These are phyloP conservation scores for Leucaena leucocephala DNA, from an alignment of 306 rosid genomes.

Conservation along the genomic window DNA sequence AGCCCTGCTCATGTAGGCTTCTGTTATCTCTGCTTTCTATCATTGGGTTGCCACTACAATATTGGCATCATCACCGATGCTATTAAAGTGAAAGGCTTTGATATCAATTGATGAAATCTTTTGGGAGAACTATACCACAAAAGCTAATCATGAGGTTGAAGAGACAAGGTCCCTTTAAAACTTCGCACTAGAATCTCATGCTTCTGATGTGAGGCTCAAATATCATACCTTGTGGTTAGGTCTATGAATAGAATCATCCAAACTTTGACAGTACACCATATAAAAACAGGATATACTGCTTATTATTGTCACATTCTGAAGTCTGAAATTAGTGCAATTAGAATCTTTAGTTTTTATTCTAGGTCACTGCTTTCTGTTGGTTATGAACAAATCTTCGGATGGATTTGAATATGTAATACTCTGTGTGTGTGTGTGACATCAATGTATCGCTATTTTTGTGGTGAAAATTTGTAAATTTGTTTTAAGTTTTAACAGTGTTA, in stretches of 20 bases:
- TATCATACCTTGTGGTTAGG: not conserved
- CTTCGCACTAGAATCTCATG: not conserved
- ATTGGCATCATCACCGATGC: not conserved
- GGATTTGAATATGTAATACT: not conserved
- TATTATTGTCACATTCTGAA: conserved; percentile 1
- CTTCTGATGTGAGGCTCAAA: not conserved
- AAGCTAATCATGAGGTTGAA: not conserved
- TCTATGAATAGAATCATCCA: not conserved
- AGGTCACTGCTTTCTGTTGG: conserved; percentile 2
- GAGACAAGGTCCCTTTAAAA: not conserved
- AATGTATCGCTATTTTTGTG: not conserved
- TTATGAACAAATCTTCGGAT: not conserved
- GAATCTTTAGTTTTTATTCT: conserved; percentile 6
- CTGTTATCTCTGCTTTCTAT: not conserved
- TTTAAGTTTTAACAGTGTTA: conserved; percentile 23
- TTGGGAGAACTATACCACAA: not conserved
- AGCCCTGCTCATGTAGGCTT: not conserved
- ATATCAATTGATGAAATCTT: not conserved
- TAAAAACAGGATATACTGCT: conserved; percentile 7
- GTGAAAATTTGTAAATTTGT: not conserved
- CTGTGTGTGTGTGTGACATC: not conserved
- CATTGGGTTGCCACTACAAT: not conserved
- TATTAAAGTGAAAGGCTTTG: not conserved
- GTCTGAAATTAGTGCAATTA: conserved; percentile 3
- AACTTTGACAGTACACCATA: conserved; percentile 12